These are phyloP conservation scores for Ophiocordyceps unilateralis DNA, from an alignment of 2,329 filamentous ascomycete genomes.

Conservation along the genomic window DNA sequence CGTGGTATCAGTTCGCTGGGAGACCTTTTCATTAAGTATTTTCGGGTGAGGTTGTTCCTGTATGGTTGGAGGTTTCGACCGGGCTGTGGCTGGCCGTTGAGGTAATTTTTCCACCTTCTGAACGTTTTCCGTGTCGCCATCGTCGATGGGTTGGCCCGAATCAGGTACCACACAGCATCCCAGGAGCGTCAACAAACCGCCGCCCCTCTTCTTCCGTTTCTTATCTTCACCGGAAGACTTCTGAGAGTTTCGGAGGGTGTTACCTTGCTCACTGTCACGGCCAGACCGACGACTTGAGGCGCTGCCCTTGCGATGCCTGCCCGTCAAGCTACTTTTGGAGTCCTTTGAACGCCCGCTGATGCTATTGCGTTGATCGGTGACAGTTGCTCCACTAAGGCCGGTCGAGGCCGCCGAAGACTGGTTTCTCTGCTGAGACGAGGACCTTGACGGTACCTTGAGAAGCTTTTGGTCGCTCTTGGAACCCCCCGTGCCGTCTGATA, in stretches of 20 bases:
- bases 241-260: slow-evolving; percentile 30
- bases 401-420: slow-evolving; percentile 42
- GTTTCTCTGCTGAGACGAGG: slow-evolving; percentile 40
- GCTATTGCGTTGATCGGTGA: slow-evolving; percentile 41
- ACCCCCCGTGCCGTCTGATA: slow-evolving; percentile 22
- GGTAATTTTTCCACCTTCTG: slow-evolving; percentile 42
- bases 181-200: slow-evolving; percentile 41
- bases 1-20: slow-evolving; percentile 14
- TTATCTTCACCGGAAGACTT: slow-evolving; percentile 29
- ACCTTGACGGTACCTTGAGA: slow-evolving; percentile 42
- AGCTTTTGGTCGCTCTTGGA: slow-evolving; percentile 33
- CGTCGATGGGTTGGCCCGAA: slow-evolving; percentile 34
- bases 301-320: slow-evolving; percentile 48
- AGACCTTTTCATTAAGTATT: slow-evolving; percentile 31
- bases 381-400: slow-evolving; percentile 41
- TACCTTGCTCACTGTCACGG: slow-evolving; percentile 33
- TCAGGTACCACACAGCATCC: slow-evolving; percentile 51
- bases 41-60: slow-evolving; percentile 28
- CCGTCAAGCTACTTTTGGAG: slow-evolving; percentile 46
- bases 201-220: slow-evolving; percentile 38
- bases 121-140: slow-evolving; percentile 32
- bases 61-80: slow-evolving; percentile 33
- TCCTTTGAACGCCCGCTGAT: slow-evolving; percentile 48
- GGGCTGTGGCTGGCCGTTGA: slow-evolving; percentile 34
- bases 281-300: slow-evolving; percentile 46